Base-by-base conservation (phyloP, 371 early-diverging fungal genomes). In the Mucor lusitanicus region DNA sequence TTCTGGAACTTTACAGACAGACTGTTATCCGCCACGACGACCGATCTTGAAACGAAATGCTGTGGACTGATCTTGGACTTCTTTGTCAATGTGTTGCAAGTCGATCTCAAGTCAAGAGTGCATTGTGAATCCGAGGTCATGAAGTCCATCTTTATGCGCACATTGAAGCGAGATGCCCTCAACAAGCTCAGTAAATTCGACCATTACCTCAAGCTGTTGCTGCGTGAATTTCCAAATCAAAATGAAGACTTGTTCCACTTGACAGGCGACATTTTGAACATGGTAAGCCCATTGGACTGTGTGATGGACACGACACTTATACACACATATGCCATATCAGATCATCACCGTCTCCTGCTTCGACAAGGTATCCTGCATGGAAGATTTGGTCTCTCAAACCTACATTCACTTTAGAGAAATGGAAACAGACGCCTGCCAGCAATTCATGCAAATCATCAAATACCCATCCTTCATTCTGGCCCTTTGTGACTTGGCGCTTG, bases 71-170 rank as follows among this genome's bases (percentile, higher is more conserved):
- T 63, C 0, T 21, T 67, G 17, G 66, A 69, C n/a, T 56, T 73
- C 11, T 66, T 73, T 55, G 66, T 73, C 9, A 69, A 68, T 46
- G 48, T 72, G 17, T 27, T 72, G 11, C 64, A 68, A 58, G 6
- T n/a, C 7, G 72, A 72, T 53, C 54, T 69, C 13, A 69, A 69
- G 44, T 54, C 55, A 46, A 64, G 37, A 30, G 6, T 69, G 32
- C 44, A 56, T 23, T 13, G 48, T 35, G 66, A 58, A 33, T 4
- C 17, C 1, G 40, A 53, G 37, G 59, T 72, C 7, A 23, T 48
- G 21, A 23, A 63, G 4, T 68, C 72, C 0, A 56, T 68, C 13
- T 54, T 72, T 61, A 15, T 65, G 6, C 32, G 40, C 27, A 68
- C 62, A 25, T n/a, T 72, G 0, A 61, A 68, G 15, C 48, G 9